phyloP scores from a whole-genome alignment of 352 stramenopile species.

The Pythium pyrilobum region DNA sequence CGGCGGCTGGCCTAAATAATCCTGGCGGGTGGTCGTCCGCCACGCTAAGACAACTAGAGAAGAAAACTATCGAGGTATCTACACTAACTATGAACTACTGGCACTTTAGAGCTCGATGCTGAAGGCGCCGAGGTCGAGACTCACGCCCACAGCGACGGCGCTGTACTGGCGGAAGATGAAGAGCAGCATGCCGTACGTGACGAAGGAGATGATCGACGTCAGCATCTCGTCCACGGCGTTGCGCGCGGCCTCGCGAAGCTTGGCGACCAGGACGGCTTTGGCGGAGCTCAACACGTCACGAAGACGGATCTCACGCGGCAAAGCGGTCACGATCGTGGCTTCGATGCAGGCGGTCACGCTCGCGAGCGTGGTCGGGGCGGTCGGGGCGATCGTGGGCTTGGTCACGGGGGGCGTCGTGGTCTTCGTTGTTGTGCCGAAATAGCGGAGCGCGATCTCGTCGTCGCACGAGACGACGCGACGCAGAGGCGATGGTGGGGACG shows the following conservation, averaged over 20 bases:
- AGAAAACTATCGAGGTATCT: no score
- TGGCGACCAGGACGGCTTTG: constrained; percentile 18
- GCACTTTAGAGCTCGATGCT: constrained; percentile 31
- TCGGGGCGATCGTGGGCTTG: not conserved
- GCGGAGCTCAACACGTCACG: constrained; percentile 24
- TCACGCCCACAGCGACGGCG: constrained; percentile 29
- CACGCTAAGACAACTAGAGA: constrained; percentile 12
- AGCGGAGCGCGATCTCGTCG: not conserved
- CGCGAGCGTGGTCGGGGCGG: not conserved
- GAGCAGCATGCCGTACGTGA: constrained; percentile 33
- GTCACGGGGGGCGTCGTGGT: not conserved
- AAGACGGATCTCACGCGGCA: constrained; percentile 27
- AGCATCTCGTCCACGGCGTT: constrained; percentile 34
- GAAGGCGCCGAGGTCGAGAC: constrained; percentile 32
- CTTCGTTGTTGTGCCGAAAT: not conserved
- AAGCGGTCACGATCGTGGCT: not conserved
- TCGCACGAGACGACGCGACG: constrained; percentile 22
- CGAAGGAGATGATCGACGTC: constrained; percentile 30
- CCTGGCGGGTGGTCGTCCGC: not conserved
- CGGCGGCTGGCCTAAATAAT: no score
- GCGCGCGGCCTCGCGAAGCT: constrained; percentile 21
- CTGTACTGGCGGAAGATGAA: constrained; percentile 34
- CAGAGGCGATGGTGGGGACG: constrained; percentile 6
- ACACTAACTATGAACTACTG: not conserved
- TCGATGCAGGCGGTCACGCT: not conserved